phyloP scores from a whole-genome alignment of 805 yeast genomes.

The Metschnikowia kunwiensis region DNA sequence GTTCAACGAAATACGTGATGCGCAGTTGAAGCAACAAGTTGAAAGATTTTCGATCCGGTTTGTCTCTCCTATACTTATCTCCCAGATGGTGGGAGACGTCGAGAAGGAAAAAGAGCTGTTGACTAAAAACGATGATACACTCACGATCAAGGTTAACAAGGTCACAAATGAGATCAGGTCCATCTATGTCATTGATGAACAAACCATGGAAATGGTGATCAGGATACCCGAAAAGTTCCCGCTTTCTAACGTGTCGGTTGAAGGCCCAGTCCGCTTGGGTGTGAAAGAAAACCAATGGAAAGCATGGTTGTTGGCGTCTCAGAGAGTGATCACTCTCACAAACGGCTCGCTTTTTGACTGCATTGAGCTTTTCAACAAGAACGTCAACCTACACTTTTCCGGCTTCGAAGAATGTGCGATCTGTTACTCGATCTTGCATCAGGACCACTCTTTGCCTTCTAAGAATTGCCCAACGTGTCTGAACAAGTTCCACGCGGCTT shows the following conservation, averaged over 20 bases:
- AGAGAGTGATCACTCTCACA: slow-evolving; percentile 70
- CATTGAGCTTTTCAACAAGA: slow-evolving; percentile 63
- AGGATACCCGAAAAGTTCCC: slow-evolving; percentile 77
- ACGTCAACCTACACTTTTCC: slow-evolving; percentile 80
- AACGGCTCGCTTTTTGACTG: slow-evolving; percentile 71
- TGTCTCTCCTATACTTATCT: slow-evolving; percentile 64
- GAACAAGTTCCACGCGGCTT: slow-evolving; percentile 93
- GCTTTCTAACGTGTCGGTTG: slow-evolving; percentile 65
- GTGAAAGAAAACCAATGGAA: slow-evolving; percentile 92
- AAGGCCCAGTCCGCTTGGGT: slow-evolving; percentile 78
- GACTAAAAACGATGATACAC: slow-evolving; percentile 38
- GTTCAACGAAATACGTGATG: slow-evolving; percentile 69
- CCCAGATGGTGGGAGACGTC: slow-evolving; percentile 53
- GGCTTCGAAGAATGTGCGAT: slow-evolving; percentile 97
- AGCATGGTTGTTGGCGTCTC: slow-evolving; percentile 91
- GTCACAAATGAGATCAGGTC: slow-evolving; percentile 67
- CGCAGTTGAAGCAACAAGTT: slow-evolving; percentile 55
- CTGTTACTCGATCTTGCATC: slow-evolving; percentile 88
- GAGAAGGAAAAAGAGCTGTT: slow-evolving; percentile 37
- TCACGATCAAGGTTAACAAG: slow-evolving; percentile 60
- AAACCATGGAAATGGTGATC: slow-evolving; percentile 74
- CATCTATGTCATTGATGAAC: slow-evolving; percentile 79
- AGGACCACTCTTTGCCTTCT: slow-evolving; percentile 86
- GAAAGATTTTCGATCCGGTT: slow-evolving; percentile 59
- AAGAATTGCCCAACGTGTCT: slow-evolving; percentile 86